Conservation (phyloP, 1,284 basidiomycete species). For the Cryptococcus sp. region DNA sequence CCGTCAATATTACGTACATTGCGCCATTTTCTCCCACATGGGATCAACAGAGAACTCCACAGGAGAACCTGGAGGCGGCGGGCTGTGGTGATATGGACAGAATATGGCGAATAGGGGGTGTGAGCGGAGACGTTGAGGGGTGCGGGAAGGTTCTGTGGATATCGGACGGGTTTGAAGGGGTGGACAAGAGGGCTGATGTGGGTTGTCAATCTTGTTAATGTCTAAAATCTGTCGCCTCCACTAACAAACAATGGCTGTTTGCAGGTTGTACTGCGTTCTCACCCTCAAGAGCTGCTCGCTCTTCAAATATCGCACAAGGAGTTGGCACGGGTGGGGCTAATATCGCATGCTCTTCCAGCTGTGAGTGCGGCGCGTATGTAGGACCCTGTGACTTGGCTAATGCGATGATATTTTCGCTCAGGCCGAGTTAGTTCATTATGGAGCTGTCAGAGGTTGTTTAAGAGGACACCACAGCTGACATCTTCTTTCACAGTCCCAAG, state of each 20-base stretch:
- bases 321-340: slow-evolving; percentile 16
- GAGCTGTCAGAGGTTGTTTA: too few relatives aligned
- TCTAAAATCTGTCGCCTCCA: background rate
- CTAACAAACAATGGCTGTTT: background rate
- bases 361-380: slow-evolving; percentile 12
- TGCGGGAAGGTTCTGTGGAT: slow-evolving; percentile 17
- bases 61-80: slow-evolving; percentile 4
- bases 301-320: slow-evolving; percentile 3
- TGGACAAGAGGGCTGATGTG: slow-evolving; percentile 20
- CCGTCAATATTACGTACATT: slow-evolving; percentile 9
- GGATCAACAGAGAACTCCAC: background rate
- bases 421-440: slow-evolving; percentile 13
- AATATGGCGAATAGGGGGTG: slow-evolving; percentile 13
- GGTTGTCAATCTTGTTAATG: slow-evolving; percentile 2
- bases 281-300: slow-evolving; percentile 20
- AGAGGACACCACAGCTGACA: background rate
- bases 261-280: slow-evolving; percentile 18
- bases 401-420: slow-evolving; percentile 1
- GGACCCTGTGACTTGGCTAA: background rate
- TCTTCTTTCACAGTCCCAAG: slow-evolving; percentile 4
- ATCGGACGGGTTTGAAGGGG: slow-evolving; percentile 1
- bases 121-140: slow-evolving; percentile 2
- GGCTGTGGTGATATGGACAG: slow-evolving; percentile 13
- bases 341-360: slow-evolving; percentile 22
- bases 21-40: slow-evolving; percentile 12